Conservation (phyloP, 441 rosid species). For the Geranium incanum region DNA sequence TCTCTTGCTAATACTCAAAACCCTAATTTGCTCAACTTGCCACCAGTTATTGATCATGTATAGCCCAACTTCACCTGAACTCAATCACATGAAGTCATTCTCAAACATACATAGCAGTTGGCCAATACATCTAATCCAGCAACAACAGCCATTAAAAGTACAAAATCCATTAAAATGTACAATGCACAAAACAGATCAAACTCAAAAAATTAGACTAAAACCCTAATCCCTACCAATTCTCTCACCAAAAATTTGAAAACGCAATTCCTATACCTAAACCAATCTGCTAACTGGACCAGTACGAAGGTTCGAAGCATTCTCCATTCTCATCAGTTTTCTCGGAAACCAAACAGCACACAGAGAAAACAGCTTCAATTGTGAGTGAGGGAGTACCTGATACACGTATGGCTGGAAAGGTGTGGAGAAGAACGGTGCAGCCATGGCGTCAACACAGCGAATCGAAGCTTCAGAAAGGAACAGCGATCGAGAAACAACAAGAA, state of each 20-base stretch:
- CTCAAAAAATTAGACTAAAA: background rate
- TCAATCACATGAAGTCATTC: background rate
- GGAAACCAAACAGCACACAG: conserved; percentile 12
- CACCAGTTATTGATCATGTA: background rate
- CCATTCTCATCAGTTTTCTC: conserved; percentile 13
- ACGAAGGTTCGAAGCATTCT: background rate
- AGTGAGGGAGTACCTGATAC: conserved; percentile 54
- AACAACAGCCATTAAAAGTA: background rate
- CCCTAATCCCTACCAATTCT: background rate
- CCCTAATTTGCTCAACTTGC: background rate
- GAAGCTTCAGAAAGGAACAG: conserved; percentile 6
- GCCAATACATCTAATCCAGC: background rate
- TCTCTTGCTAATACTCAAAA: background rate
- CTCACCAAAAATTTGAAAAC: background rate
- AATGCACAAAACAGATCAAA: no score
- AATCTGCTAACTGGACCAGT: no score
- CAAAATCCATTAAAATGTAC: background rate
- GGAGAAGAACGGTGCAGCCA: conserved; percentile 97
- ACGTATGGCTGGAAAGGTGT: conserved; percentile 96
- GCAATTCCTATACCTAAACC: no score
- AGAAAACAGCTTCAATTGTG: background rate
- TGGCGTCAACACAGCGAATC: conserved; percentile 28
- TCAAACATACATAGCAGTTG: background rate
- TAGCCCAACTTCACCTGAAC: background rate
- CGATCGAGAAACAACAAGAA: background rate